Evolutionary conservation across 148 eudicot genomes (phyloP).

Genomic region (Cornus kousa): DNA sequence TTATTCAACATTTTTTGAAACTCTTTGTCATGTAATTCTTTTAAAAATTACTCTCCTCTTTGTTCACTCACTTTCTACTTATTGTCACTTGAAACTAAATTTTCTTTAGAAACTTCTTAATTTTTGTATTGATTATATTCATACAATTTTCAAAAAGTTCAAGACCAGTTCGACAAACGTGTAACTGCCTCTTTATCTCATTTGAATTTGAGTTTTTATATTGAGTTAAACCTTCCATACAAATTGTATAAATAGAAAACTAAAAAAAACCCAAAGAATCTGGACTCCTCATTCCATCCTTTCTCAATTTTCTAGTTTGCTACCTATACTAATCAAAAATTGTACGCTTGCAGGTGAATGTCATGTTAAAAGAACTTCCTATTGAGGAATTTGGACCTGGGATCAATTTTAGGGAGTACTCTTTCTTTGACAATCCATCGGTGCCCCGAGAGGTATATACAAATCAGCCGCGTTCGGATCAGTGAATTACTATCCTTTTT

Average conservation of each 20-base stretch:
- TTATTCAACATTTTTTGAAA: too few species aligned
- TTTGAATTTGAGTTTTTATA: background rate
- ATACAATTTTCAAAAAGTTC: background rate
- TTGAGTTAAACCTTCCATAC: too few species aligned
- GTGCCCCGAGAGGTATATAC: slow-evolving; percentile 62
- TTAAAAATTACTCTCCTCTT: too few species aligned
- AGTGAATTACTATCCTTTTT: background rate
- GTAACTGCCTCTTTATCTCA: background rate
- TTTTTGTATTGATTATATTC: background rate
- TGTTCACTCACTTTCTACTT: too few species aligned
- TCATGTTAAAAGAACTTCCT: slow-evolving; percentile 66
- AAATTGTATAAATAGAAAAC: background rate
- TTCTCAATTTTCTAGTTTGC: slow-evolving; percentile 4
- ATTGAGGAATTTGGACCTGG: slow-evolving; percentile 74
- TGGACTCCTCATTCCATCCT: background rate
- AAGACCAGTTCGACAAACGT: background rate
- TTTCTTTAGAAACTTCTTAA: background rate
- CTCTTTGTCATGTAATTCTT: too few species aligned
- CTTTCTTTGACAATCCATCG: slow-evolving; percentile 79
- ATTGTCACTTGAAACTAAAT: too few species aligned
- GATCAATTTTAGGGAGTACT: slow-evolving; percentile 77
- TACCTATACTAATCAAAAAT: background rate
- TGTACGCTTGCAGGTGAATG: slow-evolving; percentile 57
- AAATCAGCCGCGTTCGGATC: background rate
- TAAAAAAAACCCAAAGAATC: background rate